Conservation (phyloP, 768 basidiomycete genomes). For the Pulveroboletus sp. region DNA sequence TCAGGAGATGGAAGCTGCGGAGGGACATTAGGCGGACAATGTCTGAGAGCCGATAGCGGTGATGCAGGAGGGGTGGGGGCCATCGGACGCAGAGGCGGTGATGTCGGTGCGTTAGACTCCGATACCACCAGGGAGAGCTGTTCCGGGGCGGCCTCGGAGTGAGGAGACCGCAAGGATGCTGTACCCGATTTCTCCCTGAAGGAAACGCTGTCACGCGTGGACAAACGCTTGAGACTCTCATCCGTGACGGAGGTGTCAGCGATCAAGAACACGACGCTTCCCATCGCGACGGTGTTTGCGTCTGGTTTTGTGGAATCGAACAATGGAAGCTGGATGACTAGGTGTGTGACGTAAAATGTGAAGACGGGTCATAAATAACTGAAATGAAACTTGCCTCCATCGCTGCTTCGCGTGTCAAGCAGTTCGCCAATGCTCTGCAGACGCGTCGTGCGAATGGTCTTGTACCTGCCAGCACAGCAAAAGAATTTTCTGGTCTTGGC, state of each 20-base stretch:
- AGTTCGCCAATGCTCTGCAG: slow-evolving; percentile 20
- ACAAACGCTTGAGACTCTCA: slow-evolving; percentile 10
- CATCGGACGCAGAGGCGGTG: slow-evolving; percentile 19
- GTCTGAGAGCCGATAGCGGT: slow-evolving; percentile 8
- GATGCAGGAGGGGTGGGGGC: slow-evolving; percentile 18
- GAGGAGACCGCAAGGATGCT: slow-evolving; percentile 14
- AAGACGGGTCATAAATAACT: slow-evolving; percentile 27
- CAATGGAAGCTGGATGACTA: slow-evolving; percentile 32
- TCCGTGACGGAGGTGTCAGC: slow-evolving; percentile 13
- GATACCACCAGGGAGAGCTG: slow-evolving; percentile 18
- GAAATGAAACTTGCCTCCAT: slow-evolving; percentile 31
- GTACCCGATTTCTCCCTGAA: slow-evolving; percentile 11
- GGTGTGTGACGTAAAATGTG: slow-evolving; percentile 29
- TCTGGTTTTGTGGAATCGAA: slow-evolving; percentile 30
- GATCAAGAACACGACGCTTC: slow-evolving; percentile 28
- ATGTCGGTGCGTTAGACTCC: slow-evolving; percentile 17
- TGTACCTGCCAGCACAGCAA: slow-evolving; percentile 27
- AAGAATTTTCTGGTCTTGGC: slow-evolving; percentile 27
- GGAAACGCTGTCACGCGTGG: slow-evolving; percentile 20
- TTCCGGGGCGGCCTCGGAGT: slow-evolving; percentile 20
- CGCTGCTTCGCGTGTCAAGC: slow-evolving; percentile 24
- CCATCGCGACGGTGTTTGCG: slow-evolving; percentile 23
- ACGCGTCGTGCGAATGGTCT: slow-evolving; percentile 29
- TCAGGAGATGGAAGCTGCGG: slow-evolving; percentile 16
- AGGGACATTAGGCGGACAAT: slow-evolving; percentile 13